Base-by-base conservation (phyloP, 805 yeast genomes). In the Myxozyma monticola region DNA sequence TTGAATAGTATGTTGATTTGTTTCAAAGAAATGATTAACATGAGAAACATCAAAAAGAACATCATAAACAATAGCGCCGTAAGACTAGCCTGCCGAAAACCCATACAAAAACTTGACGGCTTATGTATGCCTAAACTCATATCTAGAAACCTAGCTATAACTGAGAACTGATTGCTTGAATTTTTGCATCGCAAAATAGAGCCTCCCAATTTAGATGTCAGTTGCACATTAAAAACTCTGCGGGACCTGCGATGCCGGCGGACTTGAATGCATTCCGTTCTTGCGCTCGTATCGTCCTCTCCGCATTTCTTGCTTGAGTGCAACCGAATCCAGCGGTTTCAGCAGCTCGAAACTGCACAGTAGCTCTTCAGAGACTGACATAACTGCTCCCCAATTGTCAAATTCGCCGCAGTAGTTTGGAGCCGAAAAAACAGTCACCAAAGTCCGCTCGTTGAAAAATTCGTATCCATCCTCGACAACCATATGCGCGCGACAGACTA, bases 311-410 rank as follows among this genome's bases (percentile, higher is more conserved):
- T 87, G 96, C 65, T 91, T 90, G 69, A 93, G 77, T 3, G 96
- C 96, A 17, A 85, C 84, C 44, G 95, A 80, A 70, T 91, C 98
- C 61, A 93, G 75, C 7, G 99, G 99, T 69, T 93, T 96, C 51
- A 91, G 74, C 47, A 91, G 76, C 68, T 91, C 99, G 69, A 91
- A 91, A 55, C 93, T 84, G 69, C 99, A 91, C 49, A 93, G 73
- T 58, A 91, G 75, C 62, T 91, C 97, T 57, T 91, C 96, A 56
- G 88, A 80, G 14, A 91, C 98, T 61, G 95, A 83, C 98, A 91
- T 91, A 4, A 91, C 97, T 1, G 99, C 99, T 21, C 96, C 96
- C 96, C 96, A 88, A 63, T 88, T 88, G 66, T 89, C 88, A 63
- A 83, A 83, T 67, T 83, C 89, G n/a, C 89, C 88, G 62, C 88